A percentile compares a stretch with the other conserved stretches of the same genome.
Conservation (phyloP, 345 rosid species). For the Aquilaria malaccensis region DNA sequence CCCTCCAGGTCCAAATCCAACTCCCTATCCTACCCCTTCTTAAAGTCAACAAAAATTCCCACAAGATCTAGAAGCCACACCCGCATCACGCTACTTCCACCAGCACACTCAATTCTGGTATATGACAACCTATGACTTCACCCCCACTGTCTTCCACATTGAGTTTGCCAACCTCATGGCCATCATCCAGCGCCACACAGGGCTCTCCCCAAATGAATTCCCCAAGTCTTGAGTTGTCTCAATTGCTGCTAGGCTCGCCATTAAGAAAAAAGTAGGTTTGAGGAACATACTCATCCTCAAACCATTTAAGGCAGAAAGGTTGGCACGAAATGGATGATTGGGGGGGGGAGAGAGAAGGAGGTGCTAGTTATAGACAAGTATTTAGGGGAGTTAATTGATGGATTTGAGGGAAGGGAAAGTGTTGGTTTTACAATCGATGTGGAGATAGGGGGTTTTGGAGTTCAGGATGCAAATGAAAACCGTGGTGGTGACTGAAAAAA, state of each 20-base stretch:
- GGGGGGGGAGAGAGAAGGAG: no score
- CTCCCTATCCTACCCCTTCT: conserved; percentile 76
- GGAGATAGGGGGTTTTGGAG: no score
- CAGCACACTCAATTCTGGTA: conserved; percentile 31
- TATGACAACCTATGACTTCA: conserved; percentile 66
- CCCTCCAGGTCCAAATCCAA: conserved; percentile 37
- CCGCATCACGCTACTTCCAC: conserved; percentile 18
- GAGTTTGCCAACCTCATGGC: conserved; percentile 59
- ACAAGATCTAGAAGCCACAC: conserved; percentile 52
- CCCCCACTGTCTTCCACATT: conserved; percentile 73
- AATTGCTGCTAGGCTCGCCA: conserved; percentile 78
- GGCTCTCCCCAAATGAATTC: conserved; percentile 46
- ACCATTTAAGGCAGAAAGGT: no score
- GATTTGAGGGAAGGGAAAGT: no score
- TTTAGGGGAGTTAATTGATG: no score
- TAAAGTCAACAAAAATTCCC: conserved; percentile 52
- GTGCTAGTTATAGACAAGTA: no score
- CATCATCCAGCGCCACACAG: conserved; percentile 82
- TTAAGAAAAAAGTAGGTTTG: conserved; percentile 56
- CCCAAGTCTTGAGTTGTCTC: conserved; percentile 41
- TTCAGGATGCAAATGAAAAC: no score
- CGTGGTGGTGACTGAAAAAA: no score
- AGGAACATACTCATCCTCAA: conserved; percentile 30
- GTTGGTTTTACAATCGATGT: no score
- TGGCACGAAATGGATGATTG: no score